Conservation (phyloP, 2,329 filamentous ascomycete genomes). For the Monilinia vaccinii-corymbosi region DNA sequence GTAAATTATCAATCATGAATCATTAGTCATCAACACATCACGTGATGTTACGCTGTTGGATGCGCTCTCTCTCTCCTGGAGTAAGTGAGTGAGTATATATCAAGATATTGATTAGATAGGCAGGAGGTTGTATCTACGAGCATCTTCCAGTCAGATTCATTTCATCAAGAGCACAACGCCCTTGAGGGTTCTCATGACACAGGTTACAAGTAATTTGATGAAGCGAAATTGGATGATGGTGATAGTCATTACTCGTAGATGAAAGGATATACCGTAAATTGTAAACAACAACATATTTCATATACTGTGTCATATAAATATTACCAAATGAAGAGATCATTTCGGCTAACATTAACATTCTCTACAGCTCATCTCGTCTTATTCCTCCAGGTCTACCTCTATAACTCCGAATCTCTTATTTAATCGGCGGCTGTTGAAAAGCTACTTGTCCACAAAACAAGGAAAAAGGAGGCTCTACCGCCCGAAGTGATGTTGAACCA, state of each 20-base stretch:
- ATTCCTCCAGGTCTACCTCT: neutral
- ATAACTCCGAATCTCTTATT: neutral
- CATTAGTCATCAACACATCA: neutral
- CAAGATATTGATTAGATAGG: too few relatives aligned
- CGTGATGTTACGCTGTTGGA: neutral
- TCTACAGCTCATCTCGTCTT: neutral
- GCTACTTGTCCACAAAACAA: neutral
- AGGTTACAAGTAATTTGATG: neutral
- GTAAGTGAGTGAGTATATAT: too few relatives aligned
- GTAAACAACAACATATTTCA: too few relatives aligned
- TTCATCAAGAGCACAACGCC: too few relatives aligned
- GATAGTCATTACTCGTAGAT: neutral
- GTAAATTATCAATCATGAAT: neutral
- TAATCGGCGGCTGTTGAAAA: too few relatives aligned
- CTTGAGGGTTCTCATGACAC: too few relatives aligned
- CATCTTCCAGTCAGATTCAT: too few relatives aligned
- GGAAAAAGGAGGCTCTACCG: neutral
- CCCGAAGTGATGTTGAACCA: neutral
- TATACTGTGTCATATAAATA: too few relatives aligned
- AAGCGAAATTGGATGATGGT: constrained; percentile 4
- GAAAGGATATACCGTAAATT: neutral
- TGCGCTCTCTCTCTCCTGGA: too few relatives aligned
- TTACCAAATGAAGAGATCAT: neutral
- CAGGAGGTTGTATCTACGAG: too few relatives aligned
- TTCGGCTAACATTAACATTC: neutral